These are phyloP conservation scores for Trypanosoma lewisi DNA, from an alignment of 208 protist genomes.

Conservation along the genomic window DNA sequence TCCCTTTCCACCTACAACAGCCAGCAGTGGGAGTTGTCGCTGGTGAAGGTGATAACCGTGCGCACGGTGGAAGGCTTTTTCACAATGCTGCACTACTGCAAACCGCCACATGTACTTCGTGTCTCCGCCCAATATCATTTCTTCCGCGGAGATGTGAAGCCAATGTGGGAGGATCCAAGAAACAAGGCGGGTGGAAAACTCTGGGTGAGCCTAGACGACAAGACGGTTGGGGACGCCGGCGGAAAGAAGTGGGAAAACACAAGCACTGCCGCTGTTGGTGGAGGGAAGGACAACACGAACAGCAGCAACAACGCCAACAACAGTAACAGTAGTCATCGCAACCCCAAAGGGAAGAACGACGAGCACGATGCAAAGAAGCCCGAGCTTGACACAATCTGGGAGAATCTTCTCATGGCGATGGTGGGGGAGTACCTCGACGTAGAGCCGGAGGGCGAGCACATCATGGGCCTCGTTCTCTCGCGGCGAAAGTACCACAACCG, in stretches of 20 bases:
- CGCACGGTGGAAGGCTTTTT: conserved; percentile 89
- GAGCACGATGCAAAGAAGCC: conserved; percentile 31
- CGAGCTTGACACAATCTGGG: conserved; percentile 70
- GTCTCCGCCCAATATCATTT: conserved; percentile 89
- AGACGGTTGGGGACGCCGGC: background rate
- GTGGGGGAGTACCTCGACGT: conserved; percentile 77
- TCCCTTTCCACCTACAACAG: conserved; percentile 78
- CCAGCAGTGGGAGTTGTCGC: conserved; percentile 72
- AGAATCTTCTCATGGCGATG: conserved; percentile 76
- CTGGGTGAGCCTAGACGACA: conserved; percentile 60
- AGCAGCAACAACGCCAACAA: conserved; percentile 28
- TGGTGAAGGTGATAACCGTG: conserved; percentile 77
- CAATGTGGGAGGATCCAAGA: conserved; percentile 90
- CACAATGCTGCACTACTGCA: conserved; percentile 79
- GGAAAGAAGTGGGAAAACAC: conserved; percentile 13
- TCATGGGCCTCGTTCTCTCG: conserved; percentile 68
- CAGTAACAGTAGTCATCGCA: conserved; percentile 13
- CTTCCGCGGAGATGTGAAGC: conserved; percentile 88
- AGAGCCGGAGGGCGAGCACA: conserved; percentile 36
- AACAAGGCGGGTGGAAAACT: conserved; percentile 84
- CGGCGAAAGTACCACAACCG: conserved; percentile 83
- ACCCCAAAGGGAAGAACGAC: conserved; percentile 19
- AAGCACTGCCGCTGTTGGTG: conserved; percentile 16
- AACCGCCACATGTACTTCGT: conserved; percentile 74
- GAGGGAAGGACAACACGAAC: conserved; percentile 17